phyloP scores from a whole-genome alignment of 1,139 yeast genomes.

The Lodderomyces parapsilosis region DNA sequence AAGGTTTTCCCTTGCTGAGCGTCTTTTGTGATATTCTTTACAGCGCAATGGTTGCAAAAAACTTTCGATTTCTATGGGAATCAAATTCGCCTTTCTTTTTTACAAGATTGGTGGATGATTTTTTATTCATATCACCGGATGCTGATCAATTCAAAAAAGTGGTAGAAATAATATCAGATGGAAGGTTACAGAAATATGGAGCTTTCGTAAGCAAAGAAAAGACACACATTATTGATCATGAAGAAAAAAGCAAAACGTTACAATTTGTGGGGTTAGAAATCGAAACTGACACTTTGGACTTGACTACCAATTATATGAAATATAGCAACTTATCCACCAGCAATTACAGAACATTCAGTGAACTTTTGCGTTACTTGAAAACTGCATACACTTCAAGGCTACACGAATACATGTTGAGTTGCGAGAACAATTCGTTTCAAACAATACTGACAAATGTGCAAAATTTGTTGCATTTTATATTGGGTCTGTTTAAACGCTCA shows the following conservation, averaged over 20 bases:
- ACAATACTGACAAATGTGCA: conserved; percentile 10
- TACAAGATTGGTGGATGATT: conserved; percentile 82
- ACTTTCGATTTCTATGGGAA: conserved; percentile 29
- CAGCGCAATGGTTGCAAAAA: conserved; percentile 55
- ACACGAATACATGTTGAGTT: conserved; percentile 10
- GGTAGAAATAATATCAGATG: conserved; percentile 14
- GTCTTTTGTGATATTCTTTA: conserved; percentile 74
- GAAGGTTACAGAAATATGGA: conserved; percentile 49
- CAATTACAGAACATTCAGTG: conserved; percentile 12
- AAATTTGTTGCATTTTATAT: conserved; percentile 9
- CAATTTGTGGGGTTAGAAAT: conserved; percentile 37
- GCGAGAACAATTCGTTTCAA: conserved; percentile 6
- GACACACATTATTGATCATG: conserved; percentile 28
- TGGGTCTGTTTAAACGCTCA: conserved; percentile 9
- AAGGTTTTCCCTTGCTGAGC: conserved; percentile 81
- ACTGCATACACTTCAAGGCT: conserved; percentile 15
- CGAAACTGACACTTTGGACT: conserved; percentile 18
- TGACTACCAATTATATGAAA: conserved; percentile 11
- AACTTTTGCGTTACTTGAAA: conserved; percentile 16
- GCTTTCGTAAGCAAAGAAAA: conserved; percentile 59
- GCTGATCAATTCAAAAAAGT: conserved; percentile 20
- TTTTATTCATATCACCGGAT: conserved; percentile 59
- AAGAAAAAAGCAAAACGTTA: conserved; percentile 9
- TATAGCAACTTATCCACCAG: conserved; percentile 7
- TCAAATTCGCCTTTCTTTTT: conserved; percentile 34